Evolutionary conservation across 2,329 filamentous ascomycete genomes (phyloP).

Genomic region (Alternaria ventricosa): DNA sequence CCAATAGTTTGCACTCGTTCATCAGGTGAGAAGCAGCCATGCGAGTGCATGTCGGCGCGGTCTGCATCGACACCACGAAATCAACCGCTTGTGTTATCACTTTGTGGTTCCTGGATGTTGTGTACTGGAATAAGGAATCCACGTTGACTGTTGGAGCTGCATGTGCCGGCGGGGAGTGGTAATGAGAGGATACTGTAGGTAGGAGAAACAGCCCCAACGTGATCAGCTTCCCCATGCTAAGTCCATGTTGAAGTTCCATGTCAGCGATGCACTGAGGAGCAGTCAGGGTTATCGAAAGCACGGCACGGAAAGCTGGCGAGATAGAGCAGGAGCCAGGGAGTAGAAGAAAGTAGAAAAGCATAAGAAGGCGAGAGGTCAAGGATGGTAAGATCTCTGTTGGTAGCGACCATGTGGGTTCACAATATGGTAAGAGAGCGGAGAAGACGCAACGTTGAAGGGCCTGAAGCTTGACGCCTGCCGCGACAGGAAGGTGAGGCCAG

Average conservation of each 20-base stretch:
- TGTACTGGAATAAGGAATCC: slow-evolving; percentile 29
- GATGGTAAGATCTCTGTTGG: background rate
- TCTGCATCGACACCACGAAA: slow-evolving; percentile 32
- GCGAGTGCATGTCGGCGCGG: slow-evolving; percentile 55
- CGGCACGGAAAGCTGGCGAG: background rate
- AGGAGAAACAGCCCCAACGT: background rate
- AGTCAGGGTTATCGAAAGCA: background rate
- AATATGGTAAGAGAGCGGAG: slow-evolving; percentile 17
- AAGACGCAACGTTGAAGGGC: background rate
- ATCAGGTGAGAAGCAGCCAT: slow-evolving; percentile 60
- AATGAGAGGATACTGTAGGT: slow-evolving; percentile 7
- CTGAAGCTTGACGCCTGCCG: slow-evolving; percentile 6
- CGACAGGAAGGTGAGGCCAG: slow-evolving; percentile 21
- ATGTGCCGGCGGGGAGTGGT: slow-evolving; percentile 24
- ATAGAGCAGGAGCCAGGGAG: background rate
- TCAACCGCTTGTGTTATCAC: slow-evolving; percentile 34
- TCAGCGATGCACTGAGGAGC: background rate
- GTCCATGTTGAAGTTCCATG: background rate
- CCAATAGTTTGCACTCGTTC: slow-evolving; percentile 60
- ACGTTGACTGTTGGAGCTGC: slow-evolving; percentile 22
- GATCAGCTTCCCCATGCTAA: background rate
- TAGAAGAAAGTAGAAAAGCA: background rate
- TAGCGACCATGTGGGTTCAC: background rate
- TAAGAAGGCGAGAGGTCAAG: background rate
- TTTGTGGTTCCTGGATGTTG: slow-evolving; percentile 28